Base-by-base conservation (phyloP, 208 protist genomes). In the Acanthamoeba triangularis region DNA sequence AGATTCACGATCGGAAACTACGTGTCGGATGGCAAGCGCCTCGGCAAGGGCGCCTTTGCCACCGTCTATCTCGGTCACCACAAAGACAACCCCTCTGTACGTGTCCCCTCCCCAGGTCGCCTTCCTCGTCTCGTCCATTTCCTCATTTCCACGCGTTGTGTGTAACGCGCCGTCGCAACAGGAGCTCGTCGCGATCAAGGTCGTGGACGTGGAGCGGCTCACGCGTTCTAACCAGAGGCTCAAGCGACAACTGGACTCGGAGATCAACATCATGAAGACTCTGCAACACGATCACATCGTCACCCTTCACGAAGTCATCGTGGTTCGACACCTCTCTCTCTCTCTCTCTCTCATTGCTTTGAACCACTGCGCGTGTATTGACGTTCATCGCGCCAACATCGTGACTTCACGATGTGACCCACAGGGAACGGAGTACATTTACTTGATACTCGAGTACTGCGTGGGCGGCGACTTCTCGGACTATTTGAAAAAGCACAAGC, bases 11-110 rank as follows among this genome's bases (percentile, higher is more conserved):
- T 93, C 37, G 87, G 87, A n/a, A 41, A 74, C 87, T 93, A 30
- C 10, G 63, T 93, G 1, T 93, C 87, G 28, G 63, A 93, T 72
- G 87, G 87, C 18, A 93, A 93, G 41, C n/a, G 61, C 25, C 0
- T 93, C 3, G 87, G 87, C 33, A 93, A 74, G 61, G 87, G 87
- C 54, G 61, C 59, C 87, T 93, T 93, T 74, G 87, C 87, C 87
- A 93, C 87, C 33, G 87, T 93, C 61, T 93, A 37, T 33, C 63
- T 93, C 16, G 87, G 61, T 33, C 87, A 93, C 35, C 87, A 93
- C 87, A 44, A 52, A 35, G 87, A 74, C 59, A 18, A 41, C 13
- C 41, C 80, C 49, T 54, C 18, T 11, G 80, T 88, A 88, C 28
- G 14, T 8, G 33, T 8, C 6, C 28, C 28, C 49, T 88, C 28